Evolutionary conservation across 371 early-diverging fungal genomes (phyloP).

Genomic region (Choanephora cucurbitarum): DNA sequence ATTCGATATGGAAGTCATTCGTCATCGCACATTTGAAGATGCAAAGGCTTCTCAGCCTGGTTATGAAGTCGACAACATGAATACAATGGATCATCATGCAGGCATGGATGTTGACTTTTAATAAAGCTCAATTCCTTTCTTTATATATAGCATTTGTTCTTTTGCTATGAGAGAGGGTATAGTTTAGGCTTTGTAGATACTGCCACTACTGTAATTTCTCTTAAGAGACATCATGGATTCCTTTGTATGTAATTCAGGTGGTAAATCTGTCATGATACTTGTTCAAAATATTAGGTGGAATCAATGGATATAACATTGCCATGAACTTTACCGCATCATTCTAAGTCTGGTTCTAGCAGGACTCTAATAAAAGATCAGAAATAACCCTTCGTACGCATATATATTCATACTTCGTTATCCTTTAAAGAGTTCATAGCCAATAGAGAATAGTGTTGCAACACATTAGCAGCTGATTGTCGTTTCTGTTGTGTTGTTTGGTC

Average conservation of each 20-base stretch:
- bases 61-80: constrained; percentile 36
- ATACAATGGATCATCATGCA: constrained; percentile 37
- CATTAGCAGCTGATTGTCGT: constrained; percentile 30
- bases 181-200: no score
- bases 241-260: constrained; percentile 16
- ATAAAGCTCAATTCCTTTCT: no score
- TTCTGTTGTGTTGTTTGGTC: constrained; percentile 24
- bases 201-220: no score
- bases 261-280: constrained; percentile 21
- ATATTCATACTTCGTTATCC: constrained; percentile 19
- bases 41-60: constrained; percentile 40
- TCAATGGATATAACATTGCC: no score
- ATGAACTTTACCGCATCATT: constrained; percentile 23
- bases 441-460: constrained; percentile 29
- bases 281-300: no score
- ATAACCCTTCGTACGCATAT: not conserved
- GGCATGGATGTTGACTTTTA: constrained; percentile 63
- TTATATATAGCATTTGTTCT: no score
- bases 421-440: constrained; percentile 23
- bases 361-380: constrained; percentile 8
- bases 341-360: constrained; percentile 34
- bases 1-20: constrained; percentile 71
- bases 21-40: constrained; percentile 50
- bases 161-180: no score
- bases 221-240: no score